Conservation (phyloP, 1,139 yeast species). For the Debaryomyces robertsiae region DNA sequence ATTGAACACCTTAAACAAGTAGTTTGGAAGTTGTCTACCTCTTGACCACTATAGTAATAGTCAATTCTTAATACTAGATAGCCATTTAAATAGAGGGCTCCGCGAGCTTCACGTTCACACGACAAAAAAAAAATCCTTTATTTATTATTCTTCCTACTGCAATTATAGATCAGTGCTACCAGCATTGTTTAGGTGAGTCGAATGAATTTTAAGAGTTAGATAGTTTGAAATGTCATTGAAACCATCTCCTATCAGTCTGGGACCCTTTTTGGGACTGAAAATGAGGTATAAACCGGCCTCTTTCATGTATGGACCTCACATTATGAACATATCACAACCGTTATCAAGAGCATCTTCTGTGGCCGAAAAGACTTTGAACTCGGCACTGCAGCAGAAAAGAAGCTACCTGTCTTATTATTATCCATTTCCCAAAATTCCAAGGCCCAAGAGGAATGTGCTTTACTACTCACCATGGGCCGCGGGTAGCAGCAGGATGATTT, state of each 20-base stretch:
- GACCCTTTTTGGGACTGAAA: conserved; percentile 13
- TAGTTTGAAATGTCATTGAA: conserved; percentile 26
- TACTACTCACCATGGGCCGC: conserved; percentile 53
- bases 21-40: conserved; percentile 35
- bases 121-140: conserved; percentile 3
- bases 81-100: not conserved
- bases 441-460: conserved; percentile 61
- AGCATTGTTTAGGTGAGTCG: not conserved
- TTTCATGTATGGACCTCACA: conserved; percentile 26
- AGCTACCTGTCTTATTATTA: conserved; percentile 36
- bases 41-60: conserved; percentile 5
- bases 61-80: not conserved
- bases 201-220: not conserved
- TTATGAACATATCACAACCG: conserved; percentile 46
- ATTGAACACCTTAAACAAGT: conserved; percentile 53
- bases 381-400: conserved; percentile 23
- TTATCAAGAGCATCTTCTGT: conserved; percentile 45
- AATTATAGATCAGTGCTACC: not conserved
- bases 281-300: conserved; percentile 20
- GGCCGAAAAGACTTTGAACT: conserved; percentile 34
- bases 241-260: conserved; percentile 23
- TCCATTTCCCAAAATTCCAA: conserved; percentile 61
- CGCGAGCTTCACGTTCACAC: conserved; percentile 6
- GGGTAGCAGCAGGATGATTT: conserved; percentile 19
- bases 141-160: no score